phyloP scores from a whole-genome alignment of 1,139 yeast genomes.

The Debaryomyces sp. region DNA sequence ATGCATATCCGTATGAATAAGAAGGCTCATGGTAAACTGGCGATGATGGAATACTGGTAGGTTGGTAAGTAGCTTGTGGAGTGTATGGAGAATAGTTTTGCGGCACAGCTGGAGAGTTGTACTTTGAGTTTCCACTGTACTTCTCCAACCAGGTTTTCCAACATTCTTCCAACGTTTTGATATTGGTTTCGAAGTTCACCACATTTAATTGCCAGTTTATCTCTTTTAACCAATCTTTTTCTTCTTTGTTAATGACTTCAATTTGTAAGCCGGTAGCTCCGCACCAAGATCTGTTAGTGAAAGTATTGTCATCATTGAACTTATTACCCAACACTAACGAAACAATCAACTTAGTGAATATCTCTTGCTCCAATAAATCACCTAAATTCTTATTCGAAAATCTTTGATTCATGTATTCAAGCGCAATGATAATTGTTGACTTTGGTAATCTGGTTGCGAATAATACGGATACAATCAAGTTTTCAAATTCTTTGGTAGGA shows the following conservation, averaged over 20 bases:
- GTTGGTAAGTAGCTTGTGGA: constrained; percentile 7
- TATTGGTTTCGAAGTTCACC: constrained; percentile 43
- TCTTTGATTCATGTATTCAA: constrained; percentile 68
- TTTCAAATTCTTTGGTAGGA: constrained; percentile 59
- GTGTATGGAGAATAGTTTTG: constrained; percentile 8
- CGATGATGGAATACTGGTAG: constrained; percentile 26
- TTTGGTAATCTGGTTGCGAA: constrained; percentile 90
- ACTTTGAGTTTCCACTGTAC: constrained; percentile 17
- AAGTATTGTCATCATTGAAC: constrained; percentile 95
- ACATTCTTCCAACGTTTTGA: constrained; percentile 47
- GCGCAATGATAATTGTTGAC: constrained; percentile 74
- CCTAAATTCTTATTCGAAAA: constrained; percentile 30
- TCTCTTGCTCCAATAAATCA: constrained; percentile 41
- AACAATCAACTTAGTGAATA: constrained; percentile 66
- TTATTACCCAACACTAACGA: constrained; percentile 87
- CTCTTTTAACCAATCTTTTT: constrained; percentile 70
- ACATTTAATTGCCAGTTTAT: constrained; percentile 53
- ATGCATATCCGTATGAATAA: constrained; percentile 16
- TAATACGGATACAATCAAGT: constrained; percentile 66
- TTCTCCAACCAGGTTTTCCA: constrained; percentile 51
- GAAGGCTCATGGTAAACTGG: constrained; percentile 21
- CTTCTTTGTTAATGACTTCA: constrained; percentile 61
- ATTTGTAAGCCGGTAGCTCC: constrained; percentile 86
- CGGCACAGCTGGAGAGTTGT: constrained; percentile 7
- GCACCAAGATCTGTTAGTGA: constrained; percentile 93